Evolutionary conservation across 768 basidiomycete species (phyloP), one percentile per base, ranked within the genome.

Genomic region (Suillus cothurnatus): DNA sequence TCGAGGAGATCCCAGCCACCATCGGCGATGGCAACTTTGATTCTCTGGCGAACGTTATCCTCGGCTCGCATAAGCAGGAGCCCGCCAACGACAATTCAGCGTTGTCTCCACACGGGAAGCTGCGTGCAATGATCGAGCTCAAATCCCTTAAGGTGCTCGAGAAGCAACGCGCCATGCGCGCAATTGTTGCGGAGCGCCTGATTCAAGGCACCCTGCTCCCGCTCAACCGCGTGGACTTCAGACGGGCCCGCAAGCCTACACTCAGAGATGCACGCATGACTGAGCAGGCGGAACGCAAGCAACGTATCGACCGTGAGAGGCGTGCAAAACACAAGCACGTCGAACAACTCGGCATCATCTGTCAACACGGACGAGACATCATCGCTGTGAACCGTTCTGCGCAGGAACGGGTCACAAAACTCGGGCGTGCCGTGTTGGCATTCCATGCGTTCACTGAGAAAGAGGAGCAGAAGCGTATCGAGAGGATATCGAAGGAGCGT

Each of bases 381-480:
- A 76, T 90, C 43, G 81, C 81, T n/a, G 86, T 82, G 36, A 91
- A 91, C 72, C 81, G 87, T 64, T 84, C 87, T 49, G 86, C 90
- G 19, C 82, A 92, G 32, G 81, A 85, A 31, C 90, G 91, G 64
- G 79, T 84, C 67, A 58, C 67, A 3, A 80, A 82, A 61, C 83
- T 99, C 26, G 91, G 94, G 59, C 88, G 88, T 67, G 85, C 91
- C 1, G 91, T 99, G 8, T 79, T 92, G 68, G 86, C 81, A 64
- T 94, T 96, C 83, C 97, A 99, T 75, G 82, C 81, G 19, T 88
- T 89, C 68, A 95, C 95, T 2, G 97, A 99, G 81, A 96, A 94
- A 82, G 97, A 99, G 78, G 97, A 99, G 77, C 94, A 96, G 85
- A 95, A 95, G 76, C 87, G 97, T 32, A 92, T 99, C 69, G 97